phyloP scores from a whole-genome alignment of 371 early-diverging fungal genomes.

The Zopfochytrium polystomum region DNA sequence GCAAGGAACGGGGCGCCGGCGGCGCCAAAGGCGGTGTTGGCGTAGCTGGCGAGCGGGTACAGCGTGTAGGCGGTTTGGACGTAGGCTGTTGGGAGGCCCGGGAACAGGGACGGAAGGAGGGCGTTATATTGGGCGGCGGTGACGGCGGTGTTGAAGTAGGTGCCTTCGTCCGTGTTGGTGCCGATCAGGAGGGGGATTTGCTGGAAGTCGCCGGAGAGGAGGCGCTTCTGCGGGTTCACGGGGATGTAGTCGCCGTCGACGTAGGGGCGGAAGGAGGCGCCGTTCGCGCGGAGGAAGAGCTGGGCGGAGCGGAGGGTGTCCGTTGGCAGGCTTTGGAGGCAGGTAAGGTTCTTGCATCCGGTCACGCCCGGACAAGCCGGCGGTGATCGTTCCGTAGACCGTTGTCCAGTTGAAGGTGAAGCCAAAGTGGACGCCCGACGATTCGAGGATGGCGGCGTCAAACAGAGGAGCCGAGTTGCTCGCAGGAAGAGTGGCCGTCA shows the following conservation, averaged over 20 bases:
- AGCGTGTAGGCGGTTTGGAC: neutral
- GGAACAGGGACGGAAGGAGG: neutral
- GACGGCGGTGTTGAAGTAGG: neutral
- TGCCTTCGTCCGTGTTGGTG: neutral
- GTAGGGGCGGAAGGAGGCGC: too few species aligned
- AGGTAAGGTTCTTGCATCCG: neutral
- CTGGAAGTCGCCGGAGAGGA: neutral
- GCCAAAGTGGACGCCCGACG: neutral
- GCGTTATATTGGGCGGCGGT: neutral
- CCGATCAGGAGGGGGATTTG: neutral
- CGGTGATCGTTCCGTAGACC: neutral
- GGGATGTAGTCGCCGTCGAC: neutral
- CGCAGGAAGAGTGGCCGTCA: neutral
- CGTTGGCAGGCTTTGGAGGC: neutral
- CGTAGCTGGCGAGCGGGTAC: neutral
- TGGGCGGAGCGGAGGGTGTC: too few species aligned
- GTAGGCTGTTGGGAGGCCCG: neutral
- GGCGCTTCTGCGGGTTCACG: neutral
- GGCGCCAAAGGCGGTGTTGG: neutral
- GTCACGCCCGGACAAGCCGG: neutral
- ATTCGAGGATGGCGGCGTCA: neutral
- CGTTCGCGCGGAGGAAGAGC: too few species aligned
- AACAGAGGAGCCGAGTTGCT: neutral
- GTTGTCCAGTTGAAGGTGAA: neutral
- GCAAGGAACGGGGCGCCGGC: neutral